These are phyloP conservation scores for Camelina neglecta DNA, from an alignment of 345 rosid species.

Conservation along the genomic window DNA sequence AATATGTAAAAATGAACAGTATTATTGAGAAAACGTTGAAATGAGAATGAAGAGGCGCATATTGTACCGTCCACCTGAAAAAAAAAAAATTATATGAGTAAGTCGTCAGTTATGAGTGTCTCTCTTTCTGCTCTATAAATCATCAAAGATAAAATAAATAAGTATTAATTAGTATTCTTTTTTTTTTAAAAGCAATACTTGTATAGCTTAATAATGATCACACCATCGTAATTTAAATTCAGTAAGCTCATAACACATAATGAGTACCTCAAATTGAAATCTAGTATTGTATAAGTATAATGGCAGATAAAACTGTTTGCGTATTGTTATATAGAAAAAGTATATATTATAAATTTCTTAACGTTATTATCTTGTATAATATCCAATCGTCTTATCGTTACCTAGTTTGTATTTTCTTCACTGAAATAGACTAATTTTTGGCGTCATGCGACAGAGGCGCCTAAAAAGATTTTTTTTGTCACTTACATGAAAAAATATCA, in stretches of 20 bases:
- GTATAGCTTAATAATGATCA: constrained; percentile 29
- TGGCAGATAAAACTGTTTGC: neutral
- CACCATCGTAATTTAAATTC: neutral
- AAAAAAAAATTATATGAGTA: constrained; percentile 22
- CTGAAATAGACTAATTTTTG: constrained; percentile 20
- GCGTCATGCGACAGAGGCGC: constrained; percentile 36
- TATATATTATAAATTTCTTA: neutral
- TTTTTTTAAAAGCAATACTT: constrained; percentile 20
- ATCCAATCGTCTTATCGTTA: constrained; percentile 20
- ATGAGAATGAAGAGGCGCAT: constrained; percentile 24
- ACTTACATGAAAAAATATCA: constrained; percentile 19
- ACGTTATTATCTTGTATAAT: neutral
- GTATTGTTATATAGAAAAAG: neutral
- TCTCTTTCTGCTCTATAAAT: constrained; percentile 38
- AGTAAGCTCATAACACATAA: too few species aligned
- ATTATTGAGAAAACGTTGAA: neutral
- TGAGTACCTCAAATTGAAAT: too few species aligned
- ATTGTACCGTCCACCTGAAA: constrained; percentile 37
- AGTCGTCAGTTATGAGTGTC: constrained; percentile 38
- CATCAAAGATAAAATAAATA: constrained; percentile 16
- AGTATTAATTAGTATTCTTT: constrained; percentile 19
- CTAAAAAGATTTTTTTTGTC: constrained; percentile 41
- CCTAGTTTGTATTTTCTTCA: constrained; percentile 30
- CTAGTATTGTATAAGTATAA: too few species aligned
- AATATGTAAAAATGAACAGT: neutral